Conservation (phyloP, 2,329 filamentous ascomycete species). For the Zelopaecilomyces penicillatus region DNA sequence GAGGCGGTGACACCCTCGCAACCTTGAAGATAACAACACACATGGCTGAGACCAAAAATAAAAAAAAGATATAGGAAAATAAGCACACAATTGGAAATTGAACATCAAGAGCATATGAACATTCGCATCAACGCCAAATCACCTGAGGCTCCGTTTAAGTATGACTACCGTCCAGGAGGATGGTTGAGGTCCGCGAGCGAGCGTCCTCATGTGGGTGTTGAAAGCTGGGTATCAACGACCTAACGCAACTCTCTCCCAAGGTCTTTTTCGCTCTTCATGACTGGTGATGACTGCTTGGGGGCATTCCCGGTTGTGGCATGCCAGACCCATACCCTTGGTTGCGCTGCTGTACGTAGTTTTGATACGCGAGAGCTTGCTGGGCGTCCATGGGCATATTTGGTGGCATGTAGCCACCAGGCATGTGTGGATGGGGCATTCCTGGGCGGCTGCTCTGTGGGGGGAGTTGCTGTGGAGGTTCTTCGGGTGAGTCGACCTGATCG, state of each 20-base stretch:
- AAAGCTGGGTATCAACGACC: constrained; percentile 51
- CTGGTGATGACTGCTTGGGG: constrained; percentile 74
- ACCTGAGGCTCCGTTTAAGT: constrained; percentile 32
- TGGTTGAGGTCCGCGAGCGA: constrained; percentile 18
- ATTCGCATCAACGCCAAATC: constrained; percentile 35
- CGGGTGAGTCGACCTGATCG: constrained; percentile 79
- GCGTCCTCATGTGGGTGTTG: constrained; percentile 38
- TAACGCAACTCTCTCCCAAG: constrained; percentile 11
- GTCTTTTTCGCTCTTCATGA: constrained; percentile 40
- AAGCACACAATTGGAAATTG: constrained; percentile 15
- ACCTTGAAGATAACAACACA: too few species aligned
- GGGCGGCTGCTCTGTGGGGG: constrained; percentile 52
- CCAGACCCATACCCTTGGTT: constrained; percentile 61
- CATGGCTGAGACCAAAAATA: background rate
- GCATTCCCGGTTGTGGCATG: constrained; percentile 73
- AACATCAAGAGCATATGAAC: constrained; percentile 27
- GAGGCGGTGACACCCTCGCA: too few species aligned
- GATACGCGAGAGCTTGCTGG: constrained; percentile 73
- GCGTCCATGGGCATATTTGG: constrained; percentile 60
- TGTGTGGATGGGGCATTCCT: constrained; percentile 57
- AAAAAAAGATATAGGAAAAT: constrained; percentile 4
- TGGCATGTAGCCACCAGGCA: constrained; percentile 54
- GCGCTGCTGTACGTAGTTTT: constrained; percentile 73
- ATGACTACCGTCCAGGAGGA: constrained; percentile 21
- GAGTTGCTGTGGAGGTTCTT: constrained; percentile 73